Evolutionary conservation across 2,329 filamentous ascomycete species (phyloP), one percentile per base, ranked within the genome.

Genomic region (Aspergillus arachidicola): DNA sequence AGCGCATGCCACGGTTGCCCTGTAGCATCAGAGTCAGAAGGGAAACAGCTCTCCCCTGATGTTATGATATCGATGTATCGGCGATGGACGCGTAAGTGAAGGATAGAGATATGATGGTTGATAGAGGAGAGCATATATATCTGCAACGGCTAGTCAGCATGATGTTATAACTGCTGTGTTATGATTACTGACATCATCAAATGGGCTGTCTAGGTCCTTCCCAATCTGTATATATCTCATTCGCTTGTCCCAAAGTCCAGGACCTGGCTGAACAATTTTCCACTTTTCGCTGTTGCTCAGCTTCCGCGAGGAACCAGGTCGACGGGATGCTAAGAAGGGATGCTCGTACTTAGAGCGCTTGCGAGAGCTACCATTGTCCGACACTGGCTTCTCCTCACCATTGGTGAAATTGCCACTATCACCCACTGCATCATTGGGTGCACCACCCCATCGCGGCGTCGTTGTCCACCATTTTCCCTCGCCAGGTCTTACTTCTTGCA

Each of bases 391-490:
- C 11, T 66, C 66, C 58, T 77, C 72, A 50, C 66, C 66, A 45
- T 69, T 71, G 68, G 71, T 70, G 59, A 74, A 71, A 57, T 74
- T 62, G 12, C 57, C 50, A 26, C 59, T 65, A 41, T 68, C 66
- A 19, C 67, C 71, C 43, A 79, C 75, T 51, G 75, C 76, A 61
- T 76, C 73, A 26, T 76, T 75, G 14, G 75, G 70, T 0, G 77
- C 78, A 32, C 86, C 86, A 58, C 87, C 86, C 81, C 85, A 89
- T 59, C 87, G 80, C 30, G 83, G 81, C 58, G 76, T 80, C 3
- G 76, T 81, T 3, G 85, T 84, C 85, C 85, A 89, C 87, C 87
- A 89, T 69, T 86, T 82, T 3, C 84, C 84, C 66, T 86, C 82
- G 1, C 85, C 85, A 4, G 84, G 80, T 58, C 75, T 80, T 56